Base-by-base conservation (phyloP, 2,329 filamentous ascomycete species). In the Pestalotiopsis sp. region DNA sequence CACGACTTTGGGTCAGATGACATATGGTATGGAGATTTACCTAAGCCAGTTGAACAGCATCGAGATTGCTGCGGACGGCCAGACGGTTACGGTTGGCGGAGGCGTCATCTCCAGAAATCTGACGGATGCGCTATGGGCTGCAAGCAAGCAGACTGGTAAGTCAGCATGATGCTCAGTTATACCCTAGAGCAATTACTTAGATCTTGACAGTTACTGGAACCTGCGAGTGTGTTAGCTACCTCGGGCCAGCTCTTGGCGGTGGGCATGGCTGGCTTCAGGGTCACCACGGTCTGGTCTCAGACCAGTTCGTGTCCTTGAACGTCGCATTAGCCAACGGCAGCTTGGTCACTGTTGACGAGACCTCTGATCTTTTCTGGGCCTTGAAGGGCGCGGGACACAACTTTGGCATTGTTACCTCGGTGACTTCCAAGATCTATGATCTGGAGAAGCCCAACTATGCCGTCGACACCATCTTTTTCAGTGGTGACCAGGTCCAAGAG, bases 241-340 rank as follows among this genome's bases (percentile, higher is more conserved):
- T 85, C 1, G 85, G 83, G 0, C 86, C 85, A 0, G 85, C 80
- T 0, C 82, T 90, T 0, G 88, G 88, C 2, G 88, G 88, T 67
- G 87, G 88, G 3, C 84, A 88, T 74, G 87, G 88, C 39, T 82
- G 81, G 77, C 81, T 87, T 4, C 84, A 88, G 73, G 86, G 87
- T 1, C 82, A 80, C 38, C 78, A 88, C 69, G 87, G 87, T 1
- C 81, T 90, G 2, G 77, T 86, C 2, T 76, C 83, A 0, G 88
- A 90, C 70, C 83, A 89, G 64, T 82, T 88, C 45, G 68, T 86
- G 6, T 85, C 83, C 0, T 77, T 86, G 77, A 82, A 85, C 25
- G 73, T 89, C 1, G 86, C 88, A 0, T 79, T 88, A 0, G 84
- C 86, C 4, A 77, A 86, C 69, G 86, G 87, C 14, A 80, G 75